Percentiles rank a stretch among this genome's conserved stretches.
These are phyloP conservation scores for Grosmannia clavigera DNA, from an alignment of 2,329 filamentous ascomycete genomes.

Conservation along the genomic window DNA sequence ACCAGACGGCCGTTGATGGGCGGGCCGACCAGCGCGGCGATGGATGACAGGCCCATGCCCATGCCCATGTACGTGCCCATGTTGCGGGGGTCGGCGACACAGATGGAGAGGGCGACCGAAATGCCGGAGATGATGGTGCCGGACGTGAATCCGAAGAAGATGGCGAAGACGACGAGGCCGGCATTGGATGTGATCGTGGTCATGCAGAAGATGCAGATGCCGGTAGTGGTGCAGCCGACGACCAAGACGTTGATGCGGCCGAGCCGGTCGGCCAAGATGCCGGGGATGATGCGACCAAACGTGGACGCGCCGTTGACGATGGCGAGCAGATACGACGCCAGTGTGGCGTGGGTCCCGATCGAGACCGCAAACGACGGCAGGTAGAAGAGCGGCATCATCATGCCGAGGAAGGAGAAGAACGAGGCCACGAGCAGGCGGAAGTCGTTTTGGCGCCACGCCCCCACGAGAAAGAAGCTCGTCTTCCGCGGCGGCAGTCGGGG, in stretches of 20 bases:
- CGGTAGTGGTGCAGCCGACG: conserved; percentile 5
- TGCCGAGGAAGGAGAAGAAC: conserved; percentile 21
- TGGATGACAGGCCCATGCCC: conserved; percentile 22
- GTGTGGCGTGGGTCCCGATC: conserved; percentile 25
- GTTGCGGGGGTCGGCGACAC: conserved; percentile 30
- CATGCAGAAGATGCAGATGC: conserved; percentile 19
- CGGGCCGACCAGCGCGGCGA: conserved; percentile 30
- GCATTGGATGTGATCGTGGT: conserved; percentile 11
- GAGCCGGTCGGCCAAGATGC: conserved; percentile 36
- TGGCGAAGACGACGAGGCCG: conserved; percentile 12
- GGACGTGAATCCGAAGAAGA: conserved; percentile 13
- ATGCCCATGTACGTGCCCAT: conserved; percentile 39
- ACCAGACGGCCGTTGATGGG: conserved; percentile 33
- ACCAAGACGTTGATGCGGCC: conserved; percentile 33
- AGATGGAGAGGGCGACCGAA: conserved; percentile 24
- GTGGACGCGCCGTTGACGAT: conserved; percentile 47
- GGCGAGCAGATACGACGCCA: conserved; percentile 51
- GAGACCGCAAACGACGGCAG: conserved; percentile 41
- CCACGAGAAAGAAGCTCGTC: conserved; percentile 15
- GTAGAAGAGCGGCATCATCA: conserved; percentile 42
- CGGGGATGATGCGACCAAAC: conserved; percentile 39
- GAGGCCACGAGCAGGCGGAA: conserved; percentile 28
- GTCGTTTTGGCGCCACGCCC: conserved; percentile 41
- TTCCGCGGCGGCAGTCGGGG: conserved; percentile 30
- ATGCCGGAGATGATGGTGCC: conserved; percentile 23